Evolutionary conservation across 2,329 filamentous ascomycete species (phyloP), one percentile per base, ranked within the genome.

Genomic region (Corynespora cassiicola): DNA sequence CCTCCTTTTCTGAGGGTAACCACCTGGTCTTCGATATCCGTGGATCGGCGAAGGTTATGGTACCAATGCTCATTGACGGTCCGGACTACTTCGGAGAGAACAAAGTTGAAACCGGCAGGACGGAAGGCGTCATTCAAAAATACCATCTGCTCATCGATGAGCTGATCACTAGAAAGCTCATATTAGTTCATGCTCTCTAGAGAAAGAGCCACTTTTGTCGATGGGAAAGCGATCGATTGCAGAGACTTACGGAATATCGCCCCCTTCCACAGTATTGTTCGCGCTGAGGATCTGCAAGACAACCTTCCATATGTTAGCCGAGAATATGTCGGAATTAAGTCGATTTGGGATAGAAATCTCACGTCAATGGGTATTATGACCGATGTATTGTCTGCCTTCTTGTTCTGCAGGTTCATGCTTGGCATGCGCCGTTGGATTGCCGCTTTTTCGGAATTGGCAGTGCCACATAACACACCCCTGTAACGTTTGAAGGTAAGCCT

Each of bases 241-340:
- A 14, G 8, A 11, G 9, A 17, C 28, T 8, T 27, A 38, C 35
- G 18, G 18, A 16, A 38, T 38, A 26, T 38, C 27, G 16, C 35
- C 35, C 6, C 35, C 35, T 31, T 24, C 5, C 11, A 12, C 17
- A 2, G 35, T 31, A n/a, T 28, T 26, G 21, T 38, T 26, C 7
- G 35, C 17, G 11, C 35, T 38, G 12, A 38, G 26, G 12, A 38
- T 16, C n/a, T 38, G 35, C 28, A 38, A 22, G 12, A 22, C 11
- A 5, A 38, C 16, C 35, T 38, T n/a, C n/a, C n/a, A n/a, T n/a
- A n/a, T n/a, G n/a, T n/a, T n/a, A n/a, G n/a, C n/a, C n/a, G n/a
- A n/a, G n/a, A n/a, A n/a, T n/a, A n/a, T n/a, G n/a, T n/a, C n/a
- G n/a, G n/a, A n/a, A n/a, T n/a, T n/a, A n/a, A n/a, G n/a, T n/a